Conservation (phyloP, 1,139 yeast genomes). For the Candida glucosophila region DNA sequence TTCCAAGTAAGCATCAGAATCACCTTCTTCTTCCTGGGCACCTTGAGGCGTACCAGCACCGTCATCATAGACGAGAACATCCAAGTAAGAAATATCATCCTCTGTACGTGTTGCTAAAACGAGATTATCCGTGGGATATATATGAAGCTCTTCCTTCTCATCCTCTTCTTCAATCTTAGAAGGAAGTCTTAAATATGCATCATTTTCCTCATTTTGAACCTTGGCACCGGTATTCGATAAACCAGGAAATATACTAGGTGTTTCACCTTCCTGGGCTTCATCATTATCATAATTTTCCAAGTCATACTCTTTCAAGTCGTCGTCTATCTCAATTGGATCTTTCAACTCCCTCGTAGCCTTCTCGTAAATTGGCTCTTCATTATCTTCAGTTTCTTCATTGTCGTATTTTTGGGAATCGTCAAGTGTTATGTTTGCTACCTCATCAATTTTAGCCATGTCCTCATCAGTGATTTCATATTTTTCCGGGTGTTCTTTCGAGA, state of each 20-base stretch:
- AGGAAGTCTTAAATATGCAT: constrained; percentile 74
- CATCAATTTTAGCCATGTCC: constrained; percentile 85
- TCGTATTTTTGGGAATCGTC: constrained; percentile 70
- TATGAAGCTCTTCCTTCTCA: constrained; percentile 77
- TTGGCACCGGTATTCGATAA: constrained; percentile 44
- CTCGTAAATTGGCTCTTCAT: constrained; percentile 14
- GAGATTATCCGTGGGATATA: constrained; percentile 84
- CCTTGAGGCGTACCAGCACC: constrained; percentile 76
- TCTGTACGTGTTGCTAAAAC: constrained; percentile 91
- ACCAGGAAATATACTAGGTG: constrained; percentile 64
- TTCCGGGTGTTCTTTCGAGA: constrained; percentile 87
- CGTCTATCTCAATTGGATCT: constrained; percentile 58
- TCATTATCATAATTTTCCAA: constrained; percentile 79
- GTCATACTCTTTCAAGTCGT: constrained; percentile 81
- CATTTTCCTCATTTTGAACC: constrained; percentile 48
- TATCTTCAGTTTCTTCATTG: constrained; percentile 16
- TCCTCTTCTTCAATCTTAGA: constrained; percentile 54
- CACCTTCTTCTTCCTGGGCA: constrained; percentile 53
- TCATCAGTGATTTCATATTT: constrained; percentile 83
- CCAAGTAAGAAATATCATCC: constrained; percentile 87
- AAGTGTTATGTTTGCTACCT: constrained; percentile 76
- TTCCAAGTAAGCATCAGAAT: constrained; percentile 56
- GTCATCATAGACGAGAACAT: constrained; percentile 90
- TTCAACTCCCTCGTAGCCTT: constrained; percentile 42
- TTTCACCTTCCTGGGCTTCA: constrained; percentile 47